These are phyloP conservation scores for Hymenoscyphus infarciens DNA, from an alignment of 2,329 filamentous ascomycete species.

Conservation along the genomic window DNA sequence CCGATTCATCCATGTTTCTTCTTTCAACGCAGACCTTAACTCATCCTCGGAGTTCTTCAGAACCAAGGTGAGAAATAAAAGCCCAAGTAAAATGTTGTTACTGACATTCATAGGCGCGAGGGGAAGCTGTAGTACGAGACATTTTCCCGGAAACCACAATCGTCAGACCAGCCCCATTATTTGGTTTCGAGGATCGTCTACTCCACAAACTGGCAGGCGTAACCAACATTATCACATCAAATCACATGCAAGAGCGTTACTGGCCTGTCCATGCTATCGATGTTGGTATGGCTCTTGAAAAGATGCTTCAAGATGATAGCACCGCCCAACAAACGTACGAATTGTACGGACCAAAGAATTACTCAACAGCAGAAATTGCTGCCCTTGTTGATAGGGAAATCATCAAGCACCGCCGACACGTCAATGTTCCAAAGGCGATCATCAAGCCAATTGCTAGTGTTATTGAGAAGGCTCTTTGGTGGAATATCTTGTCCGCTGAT, in stretches of 20 bases:
- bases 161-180: slow-evolving; percentile 88
- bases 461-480: slow-evolving; percentile 84
- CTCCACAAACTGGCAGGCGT: slow-evolving; percentile 79
- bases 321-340: slow-evolving; percentile 91
- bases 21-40: slow-evolving; percentile 78
- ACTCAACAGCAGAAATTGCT: slow-evolving; percentile 83
- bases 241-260: slow-evolving; percentile 89
- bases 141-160: slow-evolving; percentile 98
- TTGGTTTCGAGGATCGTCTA: slow-evolving; percentile 91
- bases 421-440: slow-evolving; percentile 82
- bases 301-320: slow-evolving; percentile 85
- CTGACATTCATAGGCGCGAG: slow-evolving; percentile 53
- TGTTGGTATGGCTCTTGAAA: slow-evolving; percentile 82
- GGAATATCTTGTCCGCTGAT: slow-evolving; percentile 77
- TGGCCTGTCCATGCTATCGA: slow-evolving; percentile 92
- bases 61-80: slow-evolving; percentile 63
- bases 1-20: slow-evolving; percentile 94
- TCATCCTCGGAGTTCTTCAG: slow-evolving; percentile 86
- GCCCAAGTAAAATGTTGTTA: slow-evolving; percentile 9
- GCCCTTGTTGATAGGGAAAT: slow-evolving; percentile 90
- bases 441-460: slow-evolving; percentile 71
- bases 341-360: slow-evolving; percentile 89
- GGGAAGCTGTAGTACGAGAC: slow-evolving; percentile 77
- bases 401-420: slow-evolving; percentile 79
- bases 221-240: slow-evolving; percentile 81